A percentile compares a stretch with the other conserved stretches of the same genome.
Evolutionary conservation across 1,284 basidiomycete genomes (phyloP).

Genomic region (Trametes versicolor): DNA sequence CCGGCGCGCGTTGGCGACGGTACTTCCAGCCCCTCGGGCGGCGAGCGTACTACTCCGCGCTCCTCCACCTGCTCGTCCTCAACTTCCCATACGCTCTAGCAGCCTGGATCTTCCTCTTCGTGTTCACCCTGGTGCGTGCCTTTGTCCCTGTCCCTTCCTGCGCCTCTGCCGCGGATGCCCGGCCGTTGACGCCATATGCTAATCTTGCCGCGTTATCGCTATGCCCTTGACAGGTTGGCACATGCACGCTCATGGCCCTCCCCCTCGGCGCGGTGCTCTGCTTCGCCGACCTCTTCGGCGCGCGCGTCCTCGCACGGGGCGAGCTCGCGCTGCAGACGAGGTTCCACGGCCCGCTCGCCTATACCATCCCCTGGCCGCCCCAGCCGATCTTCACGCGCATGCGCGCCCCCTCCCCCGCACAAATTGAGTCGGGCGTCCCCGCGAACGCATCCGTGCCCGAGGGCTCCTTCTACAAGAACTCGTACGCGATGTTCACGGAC

Average conservation of each 20-base stretch:
- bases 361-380: conserved; percentile 65
- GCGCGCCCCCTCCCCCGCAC: conserved; percentile 56
- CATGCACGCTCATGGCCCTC: conserved; percentile 76
- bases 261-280: conserved; percentile 81
- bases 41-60: conserved; percentile 65
- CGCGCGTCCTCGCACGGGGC: conserved; percentile 71
- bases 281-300: conserved; percentile 79
- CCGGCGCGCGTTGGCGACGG: conserved; percentile 48
- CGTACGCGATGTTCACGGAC: conserved; percentile 85
- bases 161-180: conserved; percentile 2
- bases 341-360: conserved; percentile 74
- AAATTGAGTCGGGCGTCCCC: conserved; percentile 58
- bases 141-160: conserved; percentile 2
- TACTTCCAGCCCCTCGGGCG: conserved; percentile 72
- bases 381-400: conserved; percentile 75
- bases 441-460: conserved; percentile 50
- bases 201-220: conserved; percentile 3
- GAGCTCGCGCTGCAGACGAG: conserved; percentile 76
- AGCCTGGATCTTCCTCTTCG: conserved; percentile 79
- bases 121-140: conserved; percentile 75
- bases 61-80: conserved; percentile 72
- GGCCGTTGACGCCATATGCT: conserved; percentile 22
- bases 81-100: conserved; percentile 80
- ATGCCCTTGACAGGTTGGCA: conserved; percentile 63
- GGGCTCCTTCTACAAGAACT: conserved; percentile 78